Conservation (phyloP, 345 rosid species). For the Iberis pinnata region DNA sequence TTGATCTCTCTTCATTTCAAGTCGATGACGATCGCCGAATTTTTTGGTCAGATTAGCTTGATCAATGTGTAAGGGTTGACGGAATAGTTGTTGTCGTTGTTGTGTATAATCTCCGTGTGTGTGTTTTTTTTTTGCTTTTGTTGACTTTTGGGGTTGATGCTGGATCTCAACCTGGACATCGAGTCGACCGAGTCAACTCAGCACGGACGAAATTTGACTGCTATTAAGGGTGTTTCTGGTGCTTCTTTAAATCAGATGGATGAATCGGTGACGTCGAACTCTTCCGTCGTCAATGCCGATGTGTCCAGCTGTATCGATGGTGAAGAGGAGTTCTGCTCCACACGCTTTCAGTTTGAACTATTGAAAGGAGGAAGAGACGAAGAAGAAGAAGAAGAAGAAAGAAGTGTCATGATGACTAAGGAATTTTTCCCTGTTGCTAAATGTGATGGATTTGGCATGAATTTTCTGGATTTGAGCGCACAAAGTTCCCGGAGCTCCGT, state of each 20-base stretch:
- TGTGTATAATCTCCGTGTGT: slow-evolving; percentile 17
- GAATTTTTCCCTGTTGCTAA: slow-evolving; percentile 57
- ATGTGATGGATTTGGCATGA: slow-evolving; percentile 16
- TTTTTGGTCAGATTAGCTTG: not conserved
- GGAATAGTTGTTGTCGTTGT: not conserved
- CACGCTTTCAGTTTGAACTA: slow-evolving; percentile 68
- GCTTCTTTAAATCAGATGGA: slow-evolving; percentile 38
- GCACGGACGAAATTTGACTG: slow-evolving; percentile 30
- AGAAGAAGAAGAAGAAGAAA: slow-evolving; percentile 20
- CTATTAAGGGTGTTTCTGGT: slow-evolving; percentile 4
- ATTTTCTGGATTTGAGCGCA: slow-evolving; percentile 24
- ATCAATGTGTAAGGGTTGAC: slow-evolving; percentile 16
- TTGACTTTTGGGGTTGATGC: slow-evolving; percentile 41
- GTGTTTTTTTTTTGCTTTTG: slow-evolving; percentile 1
- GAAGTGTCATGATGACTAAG: slow-evolving; percentile 40
- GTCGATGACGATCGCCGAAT: slow-evolving; percentile 23
- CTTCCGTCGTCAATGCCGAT: slow-evolving; percentile 74
- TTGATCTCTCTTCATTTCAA: slow-evolving; percentile 3
- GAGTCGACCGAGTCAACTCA: slow-evolving; percentile 51
- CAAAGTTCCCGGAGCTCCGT: slow-evolving; percentile 45
- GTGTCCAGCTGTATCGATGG: slow-evolving; percentile 43
- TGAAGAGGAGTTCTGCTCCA: slow-evolving; percentile 55
- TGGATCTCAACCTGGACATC: slow-evolving; percentile 78
- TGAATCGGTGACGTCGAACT: slow-evolving; percentile 84
- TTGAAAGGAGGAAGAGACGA: slow-evolving; percentile 36